Evolutionary conservation across 2,329 filamentous ascomycete genomes (phyloP).

Genomic region (Botrytis deweyae): DNA sequence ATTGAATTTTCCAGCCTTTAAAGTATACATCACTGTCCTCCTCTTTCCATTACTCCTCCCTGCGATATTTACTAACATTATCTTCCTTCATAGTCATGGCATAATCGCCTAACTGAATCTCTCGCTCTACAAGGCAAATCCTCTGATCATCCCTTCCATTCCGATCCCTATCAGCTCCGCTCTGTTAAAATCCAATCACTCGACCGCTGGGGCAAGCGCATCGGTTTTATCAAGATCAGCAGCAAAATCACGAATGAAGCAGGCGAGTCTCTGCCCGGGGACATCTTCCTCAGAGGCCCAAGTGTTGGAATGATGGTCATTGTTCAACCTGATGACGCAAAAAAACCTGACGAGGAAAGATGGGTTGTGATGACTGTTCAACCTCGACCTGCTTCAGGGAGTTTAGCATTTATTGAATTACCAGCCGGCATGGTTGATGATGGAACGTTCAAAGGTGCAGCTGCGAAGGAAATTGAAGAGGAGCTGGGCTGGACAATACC

Average conservation of each 20-base stretch:
- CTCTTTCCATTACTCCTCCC: slow-evolving; percentile 1
- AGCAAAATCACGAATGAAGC: slow-evolving; percentile 49
- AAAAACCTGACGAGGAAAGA: slow-evolving; percentile 45
- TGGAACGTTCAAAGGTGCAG: slow-evolving; percentile 55
- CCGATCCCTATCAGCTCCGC: slow-evolving; percentile 52
- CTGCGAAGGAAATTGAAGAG: slow-evolving; percentile 60
- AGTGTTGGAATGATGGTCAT: slow-evolving; percentile 57
- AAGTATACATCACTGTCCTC: slow-evolving; percentile 38
- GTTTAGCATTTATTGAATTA: slow-evolving; percentile 55
- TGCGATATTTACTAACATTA: neutral
- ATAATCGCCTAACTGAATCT: slow-evolving; percentile 2
- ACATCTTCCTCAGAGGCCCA: slow-evolving; percentile 58
- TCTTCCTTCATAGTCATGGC: slow-evolving; percentile 15
- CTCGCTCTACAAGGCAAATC: slow-evolving; percentile 43
- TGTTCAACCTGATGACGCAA: slow-evolving; percentile 48
- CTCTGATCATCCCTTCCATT: slow-evolving; percentile 45
- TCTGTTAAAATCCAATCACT: slow-evolving; percentile 53
- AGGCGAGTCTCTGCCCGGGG: slow-evolving; percentile 53
- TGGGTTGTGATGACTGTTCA: slow-evolving; percentile 60
- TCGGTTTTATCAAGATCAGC: slow-evolving; percentile 59
- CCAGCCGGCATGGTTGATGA: slow-evolving; percentile 60
- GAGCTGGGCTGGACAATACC: slow-evolving; percentile 57
- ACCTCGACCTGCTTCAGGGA: slow-evolving; percentile 55
- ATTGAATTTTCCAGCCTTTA: slow-evolving; percentile 49
- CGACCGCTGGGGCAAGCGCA: slow-evolving; percentile 50